phyloP scores from a whole-genome alignment of 2,329 filamentous ascomycete species.

The Colletotrichum costaricense region DNA sequence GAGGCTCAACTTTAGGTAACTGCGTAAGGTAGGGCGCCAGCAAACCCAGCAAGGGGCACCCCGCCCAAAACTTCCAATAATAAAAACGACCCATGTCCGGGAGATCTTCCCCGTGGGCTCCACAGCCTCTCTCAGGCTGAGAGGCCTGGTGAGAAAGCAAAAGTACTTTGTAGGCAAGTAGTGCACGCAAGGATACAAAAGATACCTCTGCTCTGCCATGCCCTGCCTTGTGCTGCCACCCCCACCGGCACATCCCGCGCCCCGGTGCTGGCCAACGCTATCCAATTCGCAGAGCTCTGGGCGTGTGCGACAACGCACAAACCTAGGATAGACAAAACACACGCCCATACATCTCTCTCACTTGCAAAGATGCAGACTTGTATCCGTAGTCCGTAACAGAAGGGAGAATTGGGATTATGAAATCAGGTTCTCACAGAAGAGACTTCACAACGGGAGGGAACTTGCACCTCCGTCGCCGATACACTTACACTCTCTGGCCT shows the following conservation, averaged over 20 bases:
- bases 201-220: not conserved
- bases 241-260: slow-evolving; percentile 15
- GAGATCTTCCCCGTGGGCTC: slow-evolving; percentile 32
- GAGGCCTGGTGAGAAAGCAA: not conserved
- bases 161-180: not conserved
- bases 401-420: not conserved
- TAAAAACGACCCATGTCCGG: slow-evolving; percentile 6
- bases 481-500: not conserved
- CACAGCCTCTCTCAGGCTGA: not conserved
- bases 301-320: slow-evolving; percentile 1
- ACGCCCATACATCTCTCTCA: not conserved
- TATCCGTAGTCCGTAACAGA: not conserved
- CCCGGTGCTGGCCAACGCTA: slow-evolving; percentile 1
- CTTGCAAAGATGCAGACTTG: not conserved
- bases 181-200: not conserved
- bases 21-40: not conserved
- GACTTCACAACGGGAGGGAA: not conserved
- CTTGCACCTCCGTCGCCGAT: not conserved
- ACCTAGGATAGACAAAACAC: not conserved
- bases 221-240: not conserved
- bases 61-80: not conserved
- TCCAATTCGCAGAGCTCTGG: slow-evolving; percentile 19
- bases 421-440: not conserved
- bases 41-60: too few species aligned
- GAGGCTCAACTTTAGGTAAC: not conserved